phyloP scores from a whole-genome alignment of 352 stramenopile species.

The Saprolegnia parasitica region DNA sequence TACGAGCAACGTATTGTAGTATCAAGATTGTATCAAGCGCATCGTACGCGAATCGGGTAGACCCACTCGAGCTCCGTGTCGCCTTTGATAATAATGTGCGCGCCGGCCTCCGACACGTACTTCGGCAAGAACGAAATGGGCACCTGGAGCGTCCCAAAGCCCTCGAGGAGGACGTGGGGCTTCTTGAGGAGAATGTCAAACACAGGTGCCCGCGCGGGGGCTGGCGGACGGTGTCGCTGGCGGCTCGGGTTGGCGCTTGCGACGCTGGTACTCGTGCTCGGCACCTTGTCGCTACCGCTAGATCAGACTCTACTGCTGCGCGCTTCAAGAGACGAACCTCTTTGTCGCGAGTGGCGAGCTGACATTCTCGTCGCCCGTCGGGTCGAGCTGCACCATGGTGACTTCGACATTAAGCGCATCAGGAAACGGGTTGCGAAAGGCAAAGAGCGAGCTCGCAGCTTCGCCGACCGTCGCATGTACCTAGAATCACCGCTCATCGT shows the following conservation, averaged over 20 bases:
- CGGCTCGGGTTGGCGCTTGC: neutral
- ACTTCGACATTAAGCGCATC: constrained; percentile 77
- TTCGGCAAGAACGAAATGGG: constrained; percentile 87
- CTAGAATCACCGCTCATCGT: neutral
- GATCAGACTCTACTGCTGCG: neutral
- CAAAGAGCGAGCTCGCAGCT: constrained; percentile 79
- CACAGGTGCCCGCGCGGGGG: constrained; percentile 28
- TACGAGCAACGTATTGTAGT: constrained; percentile 15
- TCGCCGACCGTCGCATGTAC: constrained; percentile 70
- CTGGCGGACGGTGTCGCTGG: neutral
- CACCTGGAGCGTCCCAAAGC: constrained; percentile 82
- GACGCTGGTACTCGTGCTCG: constrained; percentile 1
- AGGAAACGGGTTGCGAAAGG: constrained; percentile 91
- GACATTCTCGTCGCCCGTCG: neutral
- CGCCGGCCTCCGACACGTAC: constrained; percentile 58
- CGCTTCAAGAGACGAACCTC: neutral
- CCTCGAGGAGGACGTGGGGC: constrained; percentile 71
- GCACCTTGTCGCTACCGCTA: neutral
- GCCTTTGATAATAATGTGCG: constrained; percentile 61
- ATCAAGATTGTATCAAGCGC: no score
- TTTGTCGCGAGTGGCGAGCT: neutral
- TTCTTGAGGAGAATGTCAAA: constrained; percentile 79
- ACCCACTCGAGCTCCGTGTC: constrained; percentile 71
- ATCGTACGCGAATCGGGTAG: constrained; percentile 46
- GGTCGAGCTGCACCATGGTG: constrained; percentile 43